These are phyloP conservation scores for Globisporangium echinulatum DNA, from an alignment of 352 stramenopile species.

Conservation along the genomic window DNA sequence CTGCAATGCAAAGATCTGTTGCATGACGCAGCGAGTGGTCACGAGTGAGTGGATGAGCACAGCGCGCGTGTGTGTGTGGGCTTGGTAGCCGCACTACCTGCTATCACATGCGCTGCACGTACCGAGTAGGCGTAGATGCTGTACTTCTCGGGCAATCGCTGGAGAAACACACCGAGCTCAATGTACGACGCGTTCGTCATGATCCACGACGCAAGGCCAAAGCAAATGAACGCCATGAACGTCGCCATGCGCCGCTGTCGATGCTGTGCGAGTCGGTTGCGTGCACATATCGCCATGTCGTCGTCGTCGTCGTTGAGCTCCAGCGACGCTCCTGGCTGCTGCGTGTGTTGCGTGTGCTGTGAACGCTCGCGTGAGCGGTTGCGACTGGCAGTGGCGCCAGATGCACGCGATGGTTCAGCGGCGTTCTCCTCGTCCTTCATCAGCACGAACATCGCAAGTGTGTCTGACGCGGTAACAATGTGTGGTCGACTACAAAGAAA, in stretches of 20 bases:
- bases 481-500: background rate
- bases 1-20: constrained; percentile 60
- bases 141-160: constrained; percentile 52
- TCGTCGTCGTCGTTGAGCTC: background rate
- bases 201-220: constrained; percentile 51
- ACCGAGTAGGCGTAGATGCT: constrained; percentile 69
- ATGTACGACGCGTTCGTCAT: constrained; percentile 63
- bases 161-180: constrained; percentile 51
- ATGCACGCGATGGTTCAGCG: background rate
- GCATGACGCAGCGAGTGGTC: too few relatives aligned
- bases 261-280: background rate
- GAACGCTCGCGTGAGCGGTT: too few relatives aligned
- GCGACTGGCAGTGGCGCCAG: too few relatives aligned
- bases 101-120: background rate
- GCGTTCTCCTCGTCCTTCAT: background rate
- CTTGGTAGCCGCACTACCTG: too few relatives aligned
- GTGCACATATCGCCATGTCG: background rate
- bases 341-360: background rate
- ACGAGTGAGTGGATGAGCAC: too few relatives aligned
- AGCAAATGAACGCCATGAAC: constrained; percentile 35
- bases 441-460: background rate
- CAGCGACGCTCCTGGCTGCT: background rate
- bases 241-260: constrained; percentile 18
- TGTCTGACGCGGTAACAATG: background rate
- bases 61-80: too few relatives aligned